Conservation (phyloP, 306 rosid genomes). For the Arachis hypogaea region DNA sequence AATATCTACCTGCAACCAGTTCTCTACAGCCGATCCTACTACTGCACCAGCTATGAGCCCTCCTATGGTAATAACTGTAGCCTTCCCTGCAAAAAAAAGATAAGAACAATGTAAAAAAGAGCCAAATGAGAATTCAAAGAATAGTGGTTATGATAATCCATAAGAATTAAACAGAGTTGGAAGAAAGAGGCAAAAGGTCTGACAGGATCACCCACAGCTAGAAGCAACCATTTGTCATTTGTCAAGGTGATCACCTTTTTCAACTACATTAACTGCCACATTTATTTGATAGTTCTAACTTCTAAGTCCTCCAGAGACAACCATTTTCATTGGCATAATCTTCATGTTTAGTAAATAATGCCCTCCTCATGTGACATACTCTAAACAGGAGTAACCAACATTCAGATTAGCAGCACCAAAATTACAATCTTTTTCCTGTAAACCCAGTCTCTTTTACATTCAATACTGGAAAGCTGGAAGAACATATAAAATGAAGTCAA, state of each 20-base stretch:
- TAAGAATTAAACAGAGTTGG: constrained; percentile 17
- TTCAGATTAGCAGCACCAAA: constrained; percentile 31
- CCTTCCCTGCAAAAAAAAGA: constrained; percentile 74
- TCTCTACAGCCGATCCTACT: constrained; percentile 91
- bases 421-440: constrained; percentile 31
- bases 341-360: constrained; percentile 25
- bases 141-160: constrained; percentile 5
- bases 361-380: constrained; percentile 23
- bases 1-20: constrained; percentile 94
- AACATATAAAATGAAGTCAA: constrained; percentile 16
- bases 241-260: constrained; percentile 22
- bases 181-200: constrained; percentile 28
- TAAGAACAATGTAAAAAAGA: constrained; percentile 16
- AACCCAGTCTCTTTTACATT: constrained; percentile 25
- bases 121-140: constrained; percentile 24
- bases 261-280: constrained; percentile 17
- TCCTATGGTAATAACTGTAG: constrained; percentile 82
- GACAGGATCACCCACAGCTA: constrained; percentile 19
- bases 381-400: constrained; percentile 4
- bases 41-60: constrained; percentile 93
- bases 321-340: constrained; percentile 19
- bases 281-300: constrained; percentile 3
- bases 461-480: constrained; percentile 8
- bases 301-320: constrained; percentile 11
- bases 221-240: constrained; percentile 28